Evolutionary conservation across 768 basidiomycete genomes (phyloP).

Genomic region (Xerocomellus amylosporus): DNA sequence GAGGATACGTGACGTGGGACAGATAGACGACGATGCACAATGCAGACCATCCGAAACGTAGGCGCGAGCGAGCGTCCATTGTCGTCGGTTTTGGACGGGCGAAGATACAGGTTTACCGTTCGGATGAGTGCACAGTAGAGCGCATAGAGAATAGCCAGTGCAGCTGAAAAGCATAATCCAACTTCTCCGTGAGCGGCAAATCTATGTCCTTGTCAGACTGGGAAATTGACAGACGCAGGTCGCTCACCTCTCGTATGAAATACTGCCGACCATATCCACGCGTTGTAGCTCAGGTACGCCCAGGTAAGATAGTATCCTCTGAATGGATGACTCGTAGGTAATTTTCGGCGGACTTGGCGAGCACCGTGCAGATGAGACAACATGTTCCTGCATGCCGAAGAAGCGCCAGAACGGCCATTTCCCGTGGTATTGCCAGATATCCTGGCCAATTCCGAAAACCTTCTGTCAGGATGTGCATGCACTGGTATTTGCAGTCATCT

Average conservation of each 20-base stretch:
- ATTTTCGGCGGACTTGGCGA: no score
- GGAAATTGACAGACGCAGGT: background rate
- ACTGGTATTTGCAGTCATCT: constrained; percentile 86
- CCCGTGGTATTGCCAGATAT: constrained; percentile 80
- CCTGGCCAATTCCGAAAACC: no score
- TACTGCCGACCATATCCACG: constrained; percentile 89
- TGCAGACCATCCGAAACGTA: no score
- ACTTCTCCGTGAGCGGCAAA: constrained; percentile 74
- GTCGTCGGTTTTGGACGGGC: constrained; percentile 29
- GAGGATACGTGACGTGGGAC: constrained; percentile 75
- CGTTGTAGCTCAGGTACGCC: constrained; percentile 86
- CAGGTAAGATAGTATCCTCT: constrained; percentile 62
- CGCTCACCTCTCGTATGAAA: constrained; percentile 89
- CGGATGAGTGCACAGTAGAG: constrained; percentile 79
- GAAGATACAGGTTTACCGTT: constrained; percentile 67
- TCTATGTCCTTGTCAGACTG: constrained; percentile 45
- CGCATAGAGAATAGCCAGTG: constrained; percentile 74
- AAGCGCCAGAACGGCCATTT: constrained; percentile 97
- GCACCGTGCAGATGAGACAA: no score
- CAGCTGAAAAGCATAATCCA: constrained; percentile 98
- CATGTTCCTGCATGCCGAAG: constrained; percentile 90
- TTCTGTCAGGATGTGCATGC: constrained; percentile 81
- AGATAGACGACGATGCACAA: constrained; percentile 58
- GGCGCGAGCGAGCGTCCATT: no score
- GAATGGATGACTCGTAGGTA: constrained; percentile 86